Evolutionary conservation across 139 green algal genomes (phyloP), one percentile per base, ranked within the genome.

Genomic region (Asterochloris erici): DNA sequence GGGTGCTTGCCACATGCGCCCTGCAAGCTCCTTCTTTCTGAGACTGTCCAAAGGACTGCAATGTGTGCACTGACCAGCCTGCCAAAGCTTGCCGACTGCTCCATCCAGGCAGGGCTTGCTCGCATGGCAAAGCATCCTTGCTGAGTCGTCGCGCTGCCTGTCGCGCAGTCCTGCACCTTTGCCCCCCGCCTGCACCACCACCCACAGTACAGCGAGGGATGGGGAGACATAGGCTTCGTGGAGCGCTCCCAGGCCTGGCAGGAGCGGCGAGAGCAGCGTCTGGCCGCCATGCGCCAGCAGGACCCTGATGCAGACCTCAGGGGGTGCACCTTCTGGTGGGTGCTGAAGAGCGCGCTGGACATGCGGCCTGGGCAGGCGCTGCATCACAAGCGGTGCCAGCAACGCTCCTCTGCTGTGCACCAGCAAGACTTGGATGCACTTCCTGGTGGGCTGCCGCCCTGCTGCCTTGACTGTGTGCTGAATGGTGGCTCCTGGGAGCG

Each of bases 321-420:
- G 63, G 78, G 63, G 14, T 82, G 78, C 63, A 82, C 78, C 19
- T 82, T 82, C 27, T 74, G 78, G 78, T 82, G 23, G 54, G 28
- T 17, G 10, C 17, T 29, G 27, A 19, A 0, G 13, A 23, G 24
- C 23, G 68, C 13, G 13, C 24, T 23, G 73, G 28, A 27, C 21
- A 76, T 21, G 70, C 70, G 29, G 21, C 38, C 16, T 13, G 12
- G 10, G 2, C 2, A 2, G 38, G 38, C 38, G 38, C 38, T 54
- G 38, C 38, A 54, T 54, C 63, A 82, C 61, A 23, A 63, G 27
- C 13, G 78, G 63, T 14, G 78, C 12, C 27, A 74, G 11, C 78
- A 82, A n/a, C 68, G 69, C 15, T 19, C 73, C n/a, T 21, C n/a
- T 27, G 78, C 73, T 63, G 78, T 38, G n/a, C 27, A 63, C 28